phyloP scores from a whole-genome alignment of 1,284 basidiomycete species.

The Melampsora americana region DNA sequence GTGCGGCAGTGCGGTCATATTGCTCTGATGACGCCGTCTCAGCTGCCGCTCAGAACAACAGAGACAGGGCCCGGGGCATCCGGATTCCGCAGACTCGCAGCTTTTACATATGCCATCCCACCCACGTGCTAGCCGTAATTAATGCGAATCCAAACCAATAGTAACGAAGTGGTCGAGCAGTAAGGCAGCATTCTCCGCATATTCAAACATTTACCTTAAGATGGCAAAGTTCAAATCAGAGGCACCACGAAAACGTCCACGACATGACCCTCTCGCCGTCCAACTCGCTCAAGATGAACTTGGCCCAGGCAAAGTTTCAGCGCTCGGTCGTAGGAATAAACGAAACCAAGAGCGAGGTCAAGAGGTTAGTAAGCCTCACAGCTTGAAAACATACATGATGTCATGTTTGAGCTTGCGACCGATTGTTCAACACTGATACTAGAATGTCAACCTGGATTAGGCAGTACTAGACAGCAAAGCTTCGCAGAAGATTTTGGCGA shows the following conservation, averaged over 20 bases:
- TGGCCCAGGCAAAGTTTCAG: slow-evolving; percentile 35
- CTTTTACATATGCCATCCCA: no score
- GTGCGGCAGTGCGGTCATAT: no score
- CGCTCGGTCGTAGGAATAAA: slow-evolving; percentile 36
- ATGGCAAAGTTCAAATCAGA: slow-evolving; percentile 40
- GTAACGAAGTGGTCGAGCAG: no score
- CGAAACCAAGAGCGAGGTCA: slow-evolving; percentile 14
- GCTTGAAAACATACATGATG: not conserved
- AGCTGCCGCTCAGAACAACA: no score
- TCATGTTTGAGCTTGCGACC: not conserved
- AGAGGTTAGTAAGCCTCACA: not conserved
- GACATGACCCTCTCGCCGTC: slow-evolving; percentile 80
- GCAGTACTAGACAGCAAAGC: slow-evolving; percentile 70
- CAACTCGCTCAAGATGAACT: slow-evolving; percentile 73
- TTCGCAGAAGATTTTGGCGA: slow-evolving; percentile 82
- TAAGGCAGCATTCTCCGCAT: not conserved
- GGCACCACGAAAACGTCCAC: slow-evolving; percentile 13
- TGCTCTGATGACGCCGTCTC: no score
- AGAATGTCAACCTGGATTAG: not conserved
- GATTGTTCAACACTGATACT: not conserved
- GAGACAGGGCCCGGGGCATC: no score
- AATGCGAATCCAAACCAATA: no score
- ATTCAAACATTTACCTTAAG: not conserved
- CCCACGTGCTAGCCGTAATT: no score
- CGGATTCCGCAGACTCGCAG: no score